Percentiles rank a stretch among this genome's conserved stretches.
These are phyloP conservation scores for Penicillium goetzii DNA, from an alignment of 495 filamentous ascomycete genomes.

Conservation along the genomic window DNA sequence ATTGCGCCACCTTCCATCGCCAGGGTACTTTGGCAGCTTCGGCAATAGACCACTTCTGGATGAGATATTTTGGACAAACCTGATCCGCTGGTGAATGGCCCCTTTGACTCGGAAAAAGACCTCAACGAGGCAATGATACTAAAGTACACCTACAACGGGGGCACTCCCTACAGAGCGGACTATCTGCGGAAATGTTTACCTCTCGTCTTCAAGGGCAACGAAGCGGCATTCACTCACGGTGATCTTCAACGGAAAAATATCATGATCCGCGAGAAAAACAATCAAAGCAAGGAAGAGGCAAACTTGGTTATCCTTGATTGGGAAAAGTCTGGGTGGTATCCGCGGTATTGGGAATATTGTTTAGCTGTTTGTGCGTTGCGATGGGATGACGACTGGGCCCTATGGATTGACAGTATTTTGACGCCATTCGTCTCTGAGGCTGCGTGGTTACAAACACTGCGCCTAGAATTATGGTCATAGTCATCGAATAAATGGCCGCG, in stretches of 20 bases:
- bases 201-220: slow-evolving; percentile 19
- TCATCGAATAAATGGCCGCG: no score
- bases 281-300: slow-evolving; percentile 29
- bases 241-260: slow-evolving; percentile 31
- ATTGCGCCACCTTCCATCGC: slow-evolving; percentile 36
- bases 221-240: slow-evolving; percentile 27
- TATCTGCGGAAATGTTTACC: slow-evolving; percentile 40
- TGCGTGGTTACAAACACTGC: no score
- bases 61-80: slow-evolving; percentile 34
- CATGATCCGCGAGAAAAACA: slow-evolving; percentile 19
- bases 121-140: slow-evolving; percentile 36
- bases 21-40: slow-evolving; percentile 38
- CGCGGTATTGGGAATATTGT: slow-evolving; percentile 46
- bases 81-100: slow-evolving; percentile 34
- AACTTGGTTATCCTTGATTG: slow-evolving; percentile 45
- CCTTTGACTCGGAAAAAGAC: slow-evolving; percentile 35
- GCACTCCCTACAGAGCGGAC: slow-evolving; percentile 30
- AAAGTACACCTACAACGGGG: slow-evolving; percentile 31
- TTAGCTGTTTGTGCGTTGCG: no score
- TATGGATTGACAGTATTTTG: no score
- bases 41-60: slow-evolving; percentile 37
- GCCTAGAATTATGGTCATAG: no score
- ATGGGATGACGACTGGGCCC: no score
- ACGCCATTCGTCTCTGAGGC: no score
- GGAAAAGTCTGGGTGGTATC: slow-evolving; percentile 50